phyloP scores from a whole-genome alignment of 2,329 filamentous ascomycete species.

The Cordyceps tenuipes region DNA sequence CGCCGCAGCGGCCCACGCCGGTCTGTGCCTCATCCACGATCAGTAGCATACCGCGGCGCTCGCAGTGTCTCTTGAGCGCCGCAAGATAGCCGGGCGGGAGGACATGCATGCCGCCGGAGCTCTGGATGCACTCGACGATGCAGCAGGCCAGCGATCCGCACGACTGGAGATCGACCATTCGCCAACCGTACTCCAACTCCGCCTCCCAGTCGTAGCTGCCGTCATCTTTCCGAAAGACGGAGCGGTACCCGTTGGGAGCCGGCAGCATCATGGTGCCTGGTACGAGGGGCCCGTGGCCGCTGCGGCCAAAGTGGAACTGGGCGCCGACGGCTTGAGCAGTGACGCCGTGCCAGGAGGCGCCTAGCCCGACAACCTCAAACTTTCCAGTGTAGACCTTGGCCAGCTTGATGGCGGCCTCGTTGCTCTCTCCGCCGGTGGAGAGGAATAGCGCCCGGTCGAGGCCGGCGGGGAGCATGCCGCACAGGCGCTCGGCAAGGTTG shows the following conservation, averaged over 20 bases:
- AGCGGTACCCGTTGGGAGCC: conserved; percentile 52
- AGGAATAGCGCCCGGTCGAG: conserved; percentile 51
- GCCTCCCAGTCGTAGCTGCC: conserved; percentile 55
- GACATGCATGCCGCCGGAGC: conserved; percentile 50
- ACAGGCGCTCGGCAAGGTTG: conserved; percentile 43
- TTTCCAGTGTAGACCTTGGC: conserved; percentile 57
- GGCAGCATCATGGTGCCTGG: conserved; percentile 51
- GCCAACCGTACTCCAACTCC: conserved; percentile 53
- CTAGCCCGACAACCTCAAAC: conserved; percentile 55
- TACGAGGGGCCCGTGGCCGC: conserved; percentile 39
- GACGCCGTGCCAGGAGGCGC: conserved; percentile 53
- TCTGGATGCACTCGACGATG: conserved; percentile 55
- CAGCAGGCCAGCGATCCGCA: conserved; percentile 55
- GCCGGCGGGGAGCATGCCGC: conserved; percentile 36
- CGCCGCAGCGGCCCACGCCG: conserved; percentile 46
- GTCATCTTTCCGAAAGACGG: conserved; percentile 48
- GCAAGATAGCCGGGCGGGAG: conserved; percentile 51
- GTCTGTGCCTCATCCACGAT: conserved; percentile 57
- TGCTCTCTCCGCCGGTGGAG: conserved; percentile 48
- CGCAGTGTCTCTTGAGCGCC: conserved; percentile 46
- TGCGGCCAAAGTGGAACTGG: conserved; percentile 48
- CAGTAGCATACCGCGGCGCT: conserved; percentile 48
- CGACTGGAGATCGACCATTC: conserved; percentile 49
- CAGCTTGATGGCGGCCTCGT: conserved; percentile 56
- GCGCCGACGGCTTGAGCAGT: conserved; percentile 46